Base-by-base conservation (phyloP, 2,329 filamentous ascomycete genomes). In the Fusarium tupiense region DNA sequence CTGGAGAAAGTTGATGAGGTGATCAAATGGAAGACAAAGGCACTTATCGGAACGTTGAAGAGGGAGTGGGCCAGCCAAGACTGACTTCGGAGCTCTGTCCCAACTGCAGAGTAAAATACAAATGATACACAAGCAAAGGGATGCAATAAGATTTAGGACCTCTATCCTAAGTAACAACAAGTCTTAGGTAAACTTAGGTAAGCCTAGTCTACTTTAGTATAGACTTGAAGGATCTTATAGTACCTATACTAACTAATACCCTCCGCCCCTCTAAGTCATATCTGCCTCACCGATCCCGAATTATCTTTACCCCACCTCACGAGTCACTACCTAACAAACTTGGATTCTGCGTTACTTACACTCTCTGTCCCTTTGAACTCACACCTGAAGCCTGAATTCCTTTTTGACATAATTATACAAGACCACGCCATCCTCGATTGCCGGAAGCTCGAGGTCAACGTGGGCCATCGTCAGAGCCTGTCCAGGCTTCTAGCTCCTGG, bases 1-100 rank as follows among this genome's bases (percentile, higher is more conserved):
- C 44, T 67, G 3, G n/a, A 16, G 1, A 52, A 60, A 13, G 64
- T 67, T 3, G n/a, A 67, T 1, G 38, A 40, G 0, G 26, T 24
- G 13, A 67, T 67, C 7, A 67, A 38, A 11, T 67, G 64, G 64
- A 67, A 66, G 38, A 67, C 62, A 24, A 52, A 22, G 1, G 20
- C 10, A 6, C 44, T 60, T 3, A 44, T 67, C 20, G 33, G n/a
- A 29, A 41, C 6, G 0, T 31, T 67, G 17, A 35, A 29, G 29
- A 8, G 4, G 1, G 5, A 52, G 4, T 67, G 64, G 64, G 7
- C 8, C 7, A 17, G 20, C 3, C 19, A 49, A 49, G 13, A 12
- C 8, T 47, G 19, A 26, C 26, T 8, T 29, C n/a, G 29, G 29
- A 29, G 29, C 29, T 29, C 29, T 29, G 38, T n/a, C 14, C 11